Conservation (phyloP, 108 stramenopile genomes). For the Skeletonema marinoi region DNA sequence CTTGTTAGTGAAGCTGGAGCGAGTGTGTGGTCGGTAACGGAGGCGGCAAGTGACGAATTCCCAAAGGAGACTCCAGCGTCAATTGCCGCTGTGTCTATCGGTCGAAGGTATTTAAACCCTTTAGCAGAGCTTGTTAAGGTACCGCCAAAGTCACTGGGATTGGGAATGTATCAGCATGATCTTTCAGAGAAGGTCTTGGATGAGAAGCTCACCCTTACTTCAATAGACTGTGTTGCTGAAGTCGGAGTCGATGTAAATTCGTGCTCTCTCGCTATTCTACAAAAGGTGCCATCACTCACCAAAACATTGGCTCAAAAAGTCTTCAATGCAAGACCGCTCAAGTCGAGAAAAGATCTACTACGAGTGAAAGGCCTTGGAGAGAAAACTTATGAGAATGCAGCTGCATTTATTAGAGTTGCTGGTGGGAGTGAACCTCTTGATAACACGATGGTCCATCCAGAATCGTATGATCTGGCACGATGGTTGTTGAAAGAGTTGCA, state of each 20-base stretch:
- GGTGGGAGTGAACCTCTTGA: constrained; percentile 61
- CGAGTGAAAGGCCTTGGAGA: constrained; percentile 59
- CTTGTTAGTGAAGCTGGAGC: constrained; percentile 78
- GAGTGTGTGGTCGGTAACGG: constrained; percentile 74
- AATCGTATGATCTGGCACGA: constrained; percentile 62
- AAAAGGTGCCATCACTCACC: constrained; percentile 64
- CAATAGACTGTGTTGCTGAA: constrained; percentile 59
- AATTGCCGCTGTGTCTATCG: constrained; percentile 67
- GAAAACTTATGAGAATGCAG: constrained; percentile 70
- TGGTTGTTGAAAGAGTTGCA: constrained; percentile 50
- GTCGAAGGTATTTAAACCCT: constrained; percentile 63
- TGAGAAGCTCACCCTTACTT: constrained; percentile 48
- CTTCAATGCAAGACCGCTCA: constrained; percentile 54
- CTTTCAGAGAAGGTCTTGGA: constrained; percentile 56
- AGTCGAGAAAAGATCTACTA: constrained; percentile 51
- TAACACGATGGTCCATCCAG: constrained; percentile 65
- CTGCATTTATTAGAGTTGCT: constrained; percentile 54
- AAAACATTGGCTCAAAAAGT: constrained; percentile 38
- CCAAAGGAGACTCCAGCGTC: constrained; percentile 52
- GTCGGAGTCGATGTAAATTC: constrained; percentile 68
- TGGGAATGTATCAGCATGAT: constrained; percentile 85
- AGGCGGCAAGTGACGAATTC: constrained; percentile 59
- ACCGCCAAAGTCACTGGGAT: constrained; percentile 60
- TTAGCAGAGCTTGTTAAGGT: constrained; percentile 68
- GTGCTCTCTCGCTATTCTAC: constrained; percentile 49